Evolutionary conservation across 106 monocot genomes (phyloP).

Genomic region (Vanilla planifolia): DNA sequence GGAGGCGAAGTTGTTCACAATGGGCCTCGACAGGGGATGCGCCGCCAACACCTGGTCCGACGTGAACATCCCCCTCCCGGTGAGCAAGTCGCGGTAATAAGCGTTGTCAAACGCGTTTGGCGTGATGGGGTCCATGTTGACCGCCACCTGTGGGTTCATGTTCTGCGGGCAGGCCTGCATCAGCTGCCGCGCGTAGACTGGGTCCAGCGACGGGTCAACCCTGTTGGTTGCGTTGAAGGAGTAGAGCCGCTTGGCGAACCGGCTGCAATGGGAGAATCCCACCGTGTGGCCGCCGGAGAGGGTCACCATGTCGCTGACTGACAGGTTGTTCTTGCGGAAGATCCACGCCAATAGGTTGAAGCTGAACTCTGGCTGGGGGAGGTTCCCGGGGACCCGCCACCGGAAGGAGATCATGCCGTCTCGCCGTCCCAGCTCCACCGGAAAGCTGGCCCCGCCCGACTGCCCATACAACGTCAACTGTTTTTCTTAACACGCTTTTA

Average conservation of each 20-base stretch:
- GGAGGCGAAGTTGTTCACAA: constrained; percentile 16
- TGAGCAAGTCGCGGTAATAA: constrained; percentile 22
- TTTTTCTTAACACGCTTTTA: too few relatives aligned
- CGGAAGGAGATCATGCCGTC: constrained; percentile 10
- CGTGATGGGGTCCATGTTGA: constrained; percentile 7
- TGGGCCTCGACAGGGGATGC: constrained; percentile 4
- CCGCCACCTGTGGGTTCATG: constrained; percentile 12
- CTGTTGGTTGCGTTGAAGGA: constrained; percentile 1
- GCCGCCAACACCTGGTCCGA: constrained; percentile 34
- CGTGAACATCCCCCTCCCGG: constrained; percentile 19
- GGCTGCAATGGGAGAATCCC: constrained; percentile 20
- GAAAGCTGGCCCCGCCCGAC: constrained; percentile 12
- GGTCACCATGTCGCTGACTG: constrained; percentile 16
- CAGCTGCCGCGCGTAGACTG: constrained; percentile 7
- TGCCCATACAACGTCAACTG: constrained; percentile 9
- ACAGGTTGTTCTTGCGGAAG: constrained; percentile 15
- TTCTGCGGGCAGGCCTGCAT: constrained; percentile 19
- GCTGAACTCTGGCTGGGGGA: constrained; percentile 15
- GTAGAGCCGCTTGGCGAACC: constrained; percentile 19
- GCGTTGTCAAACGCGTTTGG: constrained; percentile 28
- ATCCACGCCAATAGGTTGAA: constrained; percentile 15
- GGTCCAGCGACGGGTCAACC: constrained; percentile 14
- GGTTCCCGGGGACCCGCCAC: constrained; percentile 11
- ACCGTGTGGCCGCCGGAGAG: constrained; percentile 21
- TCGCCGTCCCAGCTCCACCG: constrained; percentile 11